phyloP scores from a whole-genome alignment of 345 rosid species.

The Eucalyptus camaldulensis region DNA sequence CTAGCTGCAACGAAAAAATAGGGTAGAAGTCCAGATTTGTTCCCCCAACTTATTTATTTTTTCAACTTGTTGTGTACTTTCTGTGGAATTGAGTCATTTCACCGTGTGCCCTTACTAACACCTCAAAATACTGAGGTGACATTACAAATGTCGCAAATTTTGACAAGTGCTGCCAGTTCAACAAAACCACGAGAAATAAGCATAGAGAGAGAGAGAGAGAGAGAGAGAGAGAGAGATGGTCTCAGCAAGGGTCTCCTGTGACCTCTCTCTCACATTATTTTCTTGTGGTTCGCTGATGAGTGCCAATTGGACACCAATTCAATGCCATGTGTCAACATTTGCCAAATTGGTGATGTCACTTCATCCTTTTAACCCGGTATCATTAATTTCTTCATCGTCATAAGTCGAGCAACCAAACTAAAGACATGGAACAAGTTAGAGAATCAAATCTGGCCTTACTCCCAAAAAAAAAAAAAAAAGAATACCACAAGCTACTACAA shows the following conservation, averaged over 20 bases:
- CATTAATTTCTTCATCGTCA: not conserved
- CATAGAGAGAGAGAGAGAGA: not conserved
- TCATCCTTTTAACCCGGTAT: not conserved
- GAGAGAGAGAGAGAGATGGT: not conserved
- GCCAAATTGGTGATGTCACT: not conserved
- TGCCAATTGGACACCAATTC: not conserved
- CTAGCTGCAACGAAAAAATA: conserved; percentile 8
- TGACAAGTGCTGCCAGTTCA: not conserved
- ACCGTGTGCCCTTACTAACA: not conserved
- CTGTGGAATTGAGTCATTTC: not conserved
- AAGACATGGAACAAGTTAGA: not conserved
- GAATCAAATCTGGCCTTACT: not conserved
- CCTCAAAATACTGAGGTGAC: not conserved
- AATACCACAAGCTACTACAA: not conserved
- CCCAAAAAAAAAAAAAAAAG: not conserved
- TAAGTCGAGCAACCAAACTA: not conserved
- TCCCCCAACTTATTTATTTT: not conserved
- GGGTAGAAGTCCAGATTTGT: not conserved
- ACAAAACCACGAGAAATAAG: not conserved
- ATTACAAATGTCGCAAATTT: not conserved
- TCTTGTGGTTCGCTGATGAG: not conserved
- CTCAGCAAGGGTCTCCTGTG: no score
- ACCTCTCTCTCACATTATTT: not conserved
- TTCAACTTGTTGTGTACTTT: not conserved
- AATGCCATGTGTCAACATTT: not conserved